phyloP scores from a whole-genome alignment of 176 grass and related monocot genomes.

The Poa pratensis region DNA sequence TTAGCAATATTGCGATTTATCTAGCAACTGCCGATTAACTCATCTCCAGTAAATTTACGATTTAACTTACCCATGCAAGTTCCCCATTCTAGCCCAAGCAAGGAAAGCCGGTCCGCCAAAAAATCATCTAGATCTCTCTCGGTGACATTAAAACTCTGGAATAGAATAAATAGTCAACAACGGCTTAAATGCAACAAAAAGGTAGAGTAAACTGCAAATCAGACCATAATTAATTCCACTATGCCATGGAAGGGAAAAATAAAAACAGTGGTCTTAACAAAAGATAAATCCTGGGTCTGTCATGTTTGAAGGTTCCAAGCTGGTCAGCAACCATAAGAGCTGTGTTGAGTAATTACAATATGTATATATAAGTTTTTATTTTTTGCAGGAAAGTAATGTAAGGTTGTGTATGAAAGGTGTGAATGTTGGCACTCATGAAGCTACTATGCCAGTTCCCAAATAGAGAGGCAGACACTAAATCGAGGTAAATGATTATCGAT shows the following conservation, averaged over 20 bases:
- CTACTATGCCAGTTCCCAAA: neutral
- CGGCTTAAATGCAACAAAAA: neutral
- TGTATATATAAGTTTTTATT: neutral
- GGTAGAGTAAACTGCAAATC: conserved; percentile 11
- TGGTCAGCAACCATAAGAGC: neutral
- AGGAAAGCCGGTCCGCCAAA: conserved; percentile 97
- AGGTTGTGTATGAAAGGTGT: neutral
- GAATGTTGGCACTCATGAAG: neutral
- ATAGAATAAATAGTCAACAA: conserved; percentile 45
- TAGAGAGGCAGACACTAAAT: conserved; percentile 29
- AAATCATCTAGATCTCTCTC: conserved; percentile 78
- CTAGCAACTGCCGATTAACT: neutral
- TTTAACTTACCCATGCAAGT: conserved; percentile 83
- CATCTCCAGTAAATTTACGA: conserved; percentile 10
- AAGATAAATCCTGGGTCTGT: conserved; percentile 27
- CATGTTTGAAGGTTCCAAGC: conserved; percentile 17
- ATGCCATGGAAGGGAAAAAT: neutral
- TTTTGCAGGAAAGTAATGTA: neutral
- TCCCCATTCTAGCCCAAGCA: conserved; percentile 98
- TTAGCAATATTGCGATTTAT: conserved; percentile 10
- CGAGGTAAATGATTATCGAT: neutral
- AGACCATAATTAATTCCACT: neutral
- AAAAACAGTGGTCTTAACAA: neutral
- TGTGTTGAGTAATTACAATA: conserved; percentile 1
- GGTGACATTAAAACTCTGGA: conserved; percentile 85